A percentile compares a stretch with the other conserved stretches of the same genome.
Conservation (phyloP, 2,329 filamentous ascomycete species). For the Aspergillus amoenus region DNA sequence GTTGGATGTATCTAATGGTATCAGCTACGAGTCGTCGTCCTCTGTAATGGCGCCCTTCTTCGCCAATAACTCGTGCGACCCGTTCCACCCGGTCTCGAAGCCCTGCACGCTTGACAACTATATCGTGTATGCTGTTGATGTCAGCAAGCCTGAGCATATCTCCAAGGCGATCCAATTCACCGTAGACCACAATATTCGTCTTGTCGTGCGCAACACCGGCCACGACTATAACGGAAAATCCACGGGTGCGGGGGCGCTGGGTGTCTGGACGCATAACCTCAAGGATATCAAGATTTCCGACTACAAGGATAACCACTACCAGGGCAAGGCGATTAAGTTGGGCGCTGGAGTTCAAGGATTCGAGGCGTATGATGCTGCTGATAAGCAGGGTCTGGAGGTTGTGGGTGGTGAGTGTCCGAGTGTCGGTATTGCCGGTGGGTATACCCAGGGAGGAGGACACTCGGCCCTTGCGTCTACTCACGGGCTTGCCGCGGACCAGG, state of each 20-base stretch:
- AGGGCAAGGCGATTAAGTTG: constrained; percentile 54
- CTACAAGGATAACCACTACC: constrained; percentile 46
- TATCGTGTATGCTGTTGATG: constrained; percentile 38
- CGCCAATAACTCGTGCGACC: constrained; percentile 14
- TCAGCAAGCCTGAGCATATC: constrained; percentile 25
- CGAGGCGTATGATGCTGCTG: constrained; percentile 49
- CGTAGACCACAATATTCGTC: constrained; percentile 37
- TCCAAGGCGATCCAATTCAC: constrained; percentile 25
- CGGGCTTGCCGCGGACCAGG: constrained; percentile 57
- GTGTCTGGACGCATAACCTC: constrained; percentile 35
- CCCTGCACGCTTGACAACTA: constrained; percentile 32
- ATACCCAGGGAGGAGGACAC: constrained; percentile 61
- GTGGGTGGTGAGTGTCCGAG: constrained; percentile 57
- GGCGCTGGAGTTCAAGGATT: constrained; percentile 56
- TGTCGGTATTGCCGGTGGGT: constrained; percentile 61
- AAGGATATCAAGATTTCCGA: constrained; percentile 28
- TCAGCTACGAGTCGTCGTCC: constrained; percentile 10
- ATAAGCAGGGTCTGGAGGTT: constrained; percentile 48
- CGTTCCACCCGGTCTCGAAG: constrained; percentile 21
- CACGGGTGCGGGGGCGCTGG: constrained; percentile 56
- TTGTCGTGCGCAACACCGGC: constrained; percentile 48
- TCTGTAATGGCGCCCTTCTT: constrained; percentile 15
- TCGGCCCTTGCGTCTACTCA: constrained; percentile 53
- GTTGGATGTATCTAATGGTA: neutral
- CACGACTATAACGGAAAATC: constrained; percentile 55